Evolutionary conservation across 495 filamentous ascomycete genomes (phyloP).

Genomic region (Penicillium ucsense): DNA sequence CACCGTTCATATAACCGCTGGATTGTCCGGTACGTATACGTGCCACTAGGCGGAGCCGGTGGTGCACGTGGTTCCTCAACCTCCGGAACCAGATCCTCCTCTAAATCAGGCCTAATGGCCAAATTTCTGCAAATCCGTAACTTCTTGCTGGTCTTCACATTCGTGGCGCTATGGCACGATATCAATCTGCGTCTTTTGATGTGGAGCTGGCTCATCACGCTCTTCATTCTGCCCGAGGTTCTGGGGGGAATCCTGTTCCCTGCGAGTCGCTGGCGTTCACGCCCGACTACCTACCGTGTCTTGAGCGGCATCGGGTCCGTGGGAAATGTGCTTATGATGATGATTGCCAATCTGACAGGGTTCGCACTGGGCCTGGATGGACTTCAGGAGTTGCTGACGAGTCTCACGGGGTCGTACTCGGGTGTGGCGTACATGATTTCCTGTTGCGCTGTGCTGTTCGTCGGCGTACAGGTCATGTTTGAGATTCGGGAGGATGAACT

Average conservation of each 20-base stretch:
- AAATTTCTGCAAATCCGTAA: conserved; percentile 46
- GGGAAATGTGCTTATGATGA: conserved; percentile 88
- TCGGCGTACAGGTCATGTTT: conserved; percentile 92
- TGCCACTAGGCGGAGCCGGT: conserved; percentile 70
- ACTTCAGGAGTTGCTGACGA: conserved; percentile 59
- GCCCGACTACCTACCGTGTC: conserved; percentile 62
- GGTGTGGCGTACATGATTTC: conserved; percentile 63
- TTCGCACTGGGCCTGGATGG: conserved; percentile 92
- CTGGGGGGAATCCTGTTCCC: conserved; percentile 64
- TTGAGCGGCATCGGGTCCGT: conserved; percentile 82
- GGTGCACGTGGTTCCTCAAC: conserved; percentile 17
- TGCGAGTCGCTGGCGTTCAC: conserved; percentile 51
- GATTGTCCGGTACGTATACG: conserved; percentile 88
- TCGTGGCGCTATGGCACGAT: conserved; percentile 97
- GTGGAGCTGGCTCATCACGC: conserved; percentile 92
- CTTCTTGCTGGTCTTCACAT: conserved; percentile 84
- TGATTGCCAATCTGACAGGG: conserved; percentile 86
- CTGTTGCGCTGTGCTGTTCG: conserved; percentile 65
- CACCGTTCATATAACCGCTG: conserved; percentile 91
- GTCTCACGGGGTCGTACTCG: conserved; percentile 63
- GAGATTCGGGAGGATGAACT: conserved; percentile 80
- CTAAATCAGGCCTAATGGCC: conserved; percentile 14
- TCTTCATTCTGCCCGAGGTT: conserved; percentile 89
- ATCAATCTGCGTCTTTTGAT: conserved; percentile 85
- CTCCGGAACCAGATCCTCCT: conserved; percentile 5